Evolutionary conservation across 164 flowering plant genomes (phyloP), one percentile per base, ranked within the genome.

Genomic region (Macadamia tetraphylla): DNA sequence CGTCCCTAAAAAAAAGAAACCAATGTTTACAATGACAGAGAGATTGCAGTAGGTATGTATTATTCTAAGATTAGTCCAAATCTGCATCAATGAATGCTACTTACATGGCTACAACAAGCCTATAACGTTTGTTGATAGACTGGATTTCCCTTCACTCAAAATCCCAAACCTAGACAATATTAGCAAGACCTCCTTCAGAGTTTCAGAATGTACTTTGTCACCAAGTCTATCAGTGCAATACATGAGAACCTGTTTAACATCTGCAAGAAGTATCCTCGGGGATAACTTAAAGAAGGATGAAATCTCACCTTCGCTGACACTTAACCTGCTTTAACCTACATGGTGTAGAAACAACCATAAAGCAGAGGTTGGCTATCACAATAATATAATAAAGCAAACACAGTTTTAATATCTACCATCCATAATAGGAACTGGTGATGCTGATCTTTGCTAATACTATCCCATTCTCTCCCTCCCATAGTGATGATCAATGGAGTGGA

Each of bases 191-290:
- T 30, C 98, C 97, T 72, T 91, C 96, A 44, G 97, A 80, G 62
- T 57, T 18, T 97, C 97, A 66, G 68, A 66, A 94, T 86, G 70
- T 87, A 89, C 73, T 94, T 97, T 9, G 93, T 82, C 18, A 87
- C 90, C 61, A 90, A 93, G 35, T 97, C 97, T 1, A 96, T 97
- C 48, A 91, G 80, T 5, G 97, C 97, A 68, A 90, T 84, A 30
- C 98, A 91, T 31, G 95, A 78, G 74, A 94, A 94, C 77, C 70
- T 87, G 84, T 94, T 85, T 76, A 94, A 73, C 77, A 76, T 88
- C 97, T 91, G 78, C 58, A 29, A 12, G 60, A 65, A 48, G 44
- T 0, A 68, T 9, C 17, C 23, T 23, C 32, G 5, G 49, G 52
- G 42, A 64, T 55, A 57, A 51, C 42, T 43, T n/a, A 17, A 23